These are phyloP conservation scores for Lecanicillium sp. DNA, from an alignment of 2,329 filamentous ascomycete species.

Conservation along the genomic window DNA sequence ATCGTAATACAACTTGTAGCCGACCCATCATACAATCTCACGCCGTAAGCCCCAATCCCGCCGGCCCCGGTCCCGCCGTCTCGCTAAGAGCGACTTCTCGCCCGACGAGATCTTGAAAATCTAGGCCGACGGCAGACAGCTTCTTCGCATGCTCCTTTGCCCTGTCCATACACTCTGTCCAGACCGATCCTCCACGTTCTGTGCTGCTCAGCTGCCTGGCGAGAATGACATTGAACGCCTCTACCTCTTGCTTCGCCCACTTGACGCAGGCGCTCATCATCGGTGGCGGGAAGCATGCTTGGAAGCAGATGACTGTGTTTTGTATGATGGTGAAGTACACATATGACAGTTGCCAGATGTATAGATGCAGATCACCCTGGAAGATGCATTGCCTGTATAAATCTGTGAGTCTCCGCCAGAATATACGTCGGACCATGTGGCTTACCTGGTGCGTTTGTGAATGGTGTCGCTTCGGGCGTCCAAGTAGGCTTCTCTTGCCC, in stretches of 20 bases:
- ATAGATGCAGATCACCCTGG: slow-evolving; percentile 84
- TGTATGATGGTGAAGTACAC: slow-evolving; percentile 93
- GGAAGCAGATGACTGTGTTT: slow-evolving; percentile 87
- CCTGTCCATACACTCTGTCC: slow-evolving; percentile 75
- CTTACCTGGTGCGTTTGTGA: slow-evolving; percentile 73
- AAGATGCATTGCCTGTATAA: slow-evolving; percentile 77
- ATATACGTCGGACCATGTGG: slow-evolving; percentile 3
- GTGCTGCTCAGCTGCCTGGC: slow-evolving; percentile 82
- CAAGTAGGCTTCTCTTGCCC: slow-evolving; percentile 81
- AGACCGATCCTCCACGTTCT: slow-evolving; percentile 66
- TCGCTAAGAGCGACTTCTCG: slow-evolving; percentile 37
- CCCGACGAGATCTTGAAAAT: slow-evolving; percentile 79
- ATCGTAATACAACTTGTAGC: background rate
- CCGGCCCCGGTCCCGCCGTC: slow-evolving; percentile 22
- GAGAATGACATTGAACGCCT: slow-evolving; percentile 80
- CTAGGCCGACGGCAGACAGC: slow-evolving; percentile 78
- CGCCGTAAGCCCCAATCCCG: slow-evolving; percentile 36
- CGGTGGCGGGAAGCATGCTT: slow-evolving; percentile 74
- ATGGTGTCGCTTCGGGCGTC: slow-evolving; percentile 72
- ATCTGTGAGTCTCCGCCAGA: background rate
- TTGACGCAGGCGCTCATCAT: slow-evolving; percentile 95
- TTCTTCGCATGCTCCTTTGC: slow-evolving; percentile 75
- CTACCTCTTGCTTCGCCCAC: slow-evolving; percentile 95
- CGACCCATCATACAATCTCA: background rate
- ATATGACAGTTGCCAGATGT: slow-evolving; percentile 92